Evolutionary conservation across 108 stramenopile genomes (phyloP).

Genomic region (Hondaea fermentalgiana): DNA sequence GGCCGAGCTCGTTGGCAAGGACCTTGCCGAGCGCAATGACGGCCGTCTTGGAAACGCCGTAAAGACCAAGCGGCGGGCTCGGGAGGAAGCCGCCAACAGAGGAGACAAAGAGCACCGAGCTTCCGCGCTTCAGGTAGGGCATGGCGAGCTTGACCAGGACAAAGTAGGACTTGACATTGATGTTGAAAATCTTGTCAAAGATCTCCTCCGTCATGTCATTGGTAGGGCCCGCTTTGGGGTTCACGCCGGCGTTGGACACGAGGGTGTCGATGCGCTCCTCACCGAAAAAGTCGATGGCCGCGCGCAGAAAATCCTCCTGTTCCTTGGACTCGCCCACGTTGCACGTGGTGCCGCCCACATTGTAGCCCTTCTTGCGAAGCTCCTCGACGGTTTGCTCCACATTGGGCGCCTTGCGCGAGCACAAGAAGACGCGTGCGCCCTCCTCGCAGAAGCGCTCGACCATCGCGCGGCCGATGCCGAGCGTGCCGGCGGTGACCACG

Average conservation of each 20-base stretch:
- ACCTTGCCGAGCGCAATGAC: constrained; percentile 64
- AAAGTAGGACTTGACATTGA: not conserved
- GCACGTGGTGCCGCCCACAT: not conserved
- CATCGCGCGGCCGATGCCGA: constrained; percentile 19
- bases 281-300: not conserved
- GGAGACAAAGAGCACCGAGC: not conserved
- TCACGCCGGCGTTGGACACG: constrained; percentile 5
- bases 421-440: not conserved
- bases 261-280: not conserved
- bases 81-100: not conserved
- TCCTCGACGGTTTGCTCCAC: not conserved
- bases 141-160: constrained; percentile 12
- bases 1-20: constrained; percentile 64
- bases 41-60: constrained; percentile 57
- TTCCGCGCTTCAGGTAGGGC: constrained; percentile 14
- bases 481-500: not conserved
- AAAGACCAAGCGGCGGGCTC: constrained; percentile 16
- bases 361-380: not conserved
- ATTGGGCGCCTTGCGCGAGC: not conserved
- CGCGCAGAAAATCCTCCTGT: not conserved
- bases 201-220: constrained; percentile 6
- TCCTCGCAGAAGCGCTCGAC: constrained; percentile 4
- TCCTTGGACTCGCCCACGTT: not conserved
- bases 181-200: constrained; percentile 9
- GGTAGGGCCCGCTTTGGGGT: not conserved